phyloP scores from a whole-genome alignment of 306 rosid species.

The Luffa acutangula region DNA sequence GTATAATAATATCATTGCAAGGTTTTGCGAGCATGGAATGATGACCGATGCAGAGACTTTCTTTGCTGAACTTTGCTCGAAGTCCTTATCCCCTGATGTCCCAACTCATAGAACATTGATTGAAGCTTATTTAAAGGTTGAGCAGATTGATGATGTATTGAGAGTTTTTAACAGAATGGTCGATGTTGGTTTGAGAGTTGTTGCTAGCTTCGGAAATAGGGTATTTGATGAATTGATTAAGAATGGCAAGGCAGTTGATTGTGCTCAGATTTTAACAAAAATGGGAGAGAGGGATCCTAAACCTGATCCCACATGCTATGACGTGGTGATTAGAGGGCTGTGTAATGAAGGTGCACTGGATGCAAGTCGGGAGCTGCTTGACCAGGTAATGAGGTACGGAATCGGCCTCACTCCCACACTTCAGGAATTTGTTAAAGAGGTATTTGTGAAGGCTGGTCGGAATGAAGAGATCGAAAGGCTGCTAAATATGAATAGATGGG shows the following conservation, averaged over 20 bases:
- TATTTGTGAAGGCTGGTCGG: conserved; percentile 50
- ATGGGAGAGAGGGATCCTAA: conserved; percentile 93
- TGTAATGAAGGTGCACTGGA: conserved; percentile 53
- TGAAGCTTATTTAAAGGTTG: conserved; percentile 56
- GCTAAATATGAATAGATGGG: conserved; percentile 35
- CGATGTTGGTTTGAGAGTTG: conserved; percentile 77
- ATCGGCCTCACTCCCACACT: conserved; percentile 61
- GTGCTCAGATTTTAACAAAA: conserved; percentile 68
- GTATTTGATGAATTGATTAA: conserved; percentile 65
- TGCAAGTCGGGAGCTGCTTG: conserved; percentile 40
- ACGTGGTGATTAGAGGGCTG: conserved; percentile 75
- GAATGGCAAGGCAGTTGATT: conserved; percentile 55
- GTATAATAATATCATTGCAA: conserved; percentile 66
- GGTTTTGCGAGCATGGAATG: conserved; percentile 74
- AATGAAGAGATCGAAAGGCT: conserved; percentile 64
- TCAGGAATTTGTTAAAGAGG: conserved; percentile 36
- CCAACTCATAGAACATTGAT: conserved; percentile 63
- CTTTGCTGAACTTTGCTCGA: conserved; percentile 60
- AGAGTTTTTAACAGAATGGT: conserved; percentile 67
- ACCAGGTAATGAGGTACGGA: conserved; percentile 65
- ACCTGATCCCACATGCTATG: conserved; percentile 80
- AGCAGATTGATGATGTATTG: conserved; percentile 64
- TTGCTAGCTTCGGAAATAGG: conserved; percentile 62
- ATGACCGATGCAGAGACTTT: conserved; percentile 51
- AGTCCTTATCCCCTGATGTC: conserved; percentile 80